Percentiles rank a stretch among this genome's conserved stretches.
phyloP scores from a whole-genome alignment of 169 alveolate species.

The Cryptosporidium felis region DNA sequence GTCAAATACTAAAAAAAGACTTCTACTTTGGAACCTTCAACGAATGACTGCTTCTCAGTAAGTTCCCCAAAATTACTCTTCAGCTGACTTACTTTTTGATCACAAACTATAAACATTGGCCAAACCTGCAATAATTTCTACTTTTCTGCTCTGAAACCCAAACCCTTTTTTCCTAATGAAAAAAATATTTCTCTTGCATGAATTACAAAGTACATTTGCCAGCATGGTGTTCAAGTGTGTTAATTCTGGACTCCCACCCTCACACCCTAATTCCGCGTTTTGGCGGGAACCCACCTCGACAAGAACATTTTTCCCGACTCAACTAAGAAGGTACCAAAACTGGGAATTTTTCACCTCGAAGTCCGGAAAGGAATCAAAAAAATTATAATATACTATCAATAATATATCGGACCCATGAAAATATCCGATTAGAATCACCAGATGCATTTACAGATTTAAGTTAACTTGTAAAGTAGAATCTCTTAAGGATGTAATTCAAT shows the following conservation, averaged over 20 bases:
- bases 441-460: too few species aligned
- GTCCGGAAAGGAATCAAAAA: too few species aligned
- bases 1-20: too few species aligned
- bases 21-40: too few species aligned
- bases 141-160: not conserved
- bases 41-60: too few species aligned
- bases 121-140: constrained; percentile 16
- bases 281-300: not conserved
- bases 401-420: too few species aligned
- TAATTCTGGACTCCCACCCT: not conserved
- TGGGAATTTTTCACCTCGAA: too few species aligned
- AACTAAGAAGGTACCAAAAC: too few species aligned
- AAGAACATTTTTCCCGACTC: too few species aligned
- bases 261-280: constrained; percentile 2
- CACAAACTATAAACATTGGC: not conserved
- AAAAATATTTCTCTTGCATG: not conserved
- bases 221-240: constrained; percentile 24
- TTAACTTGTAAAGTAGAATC: not conserved
- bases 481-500: not conserved
- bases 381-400: too few species aligned
- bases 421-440: too few species aligned
- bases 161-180: constrained; percentile 7
- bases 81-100: not conserved
- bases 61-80: constrained; percentile 27
- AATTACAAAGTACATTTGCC: not conserved